Conservation (phyloP, 2,329 filamentous ascomycete species). For the Allantophomopsis lycopodina region DNA sequence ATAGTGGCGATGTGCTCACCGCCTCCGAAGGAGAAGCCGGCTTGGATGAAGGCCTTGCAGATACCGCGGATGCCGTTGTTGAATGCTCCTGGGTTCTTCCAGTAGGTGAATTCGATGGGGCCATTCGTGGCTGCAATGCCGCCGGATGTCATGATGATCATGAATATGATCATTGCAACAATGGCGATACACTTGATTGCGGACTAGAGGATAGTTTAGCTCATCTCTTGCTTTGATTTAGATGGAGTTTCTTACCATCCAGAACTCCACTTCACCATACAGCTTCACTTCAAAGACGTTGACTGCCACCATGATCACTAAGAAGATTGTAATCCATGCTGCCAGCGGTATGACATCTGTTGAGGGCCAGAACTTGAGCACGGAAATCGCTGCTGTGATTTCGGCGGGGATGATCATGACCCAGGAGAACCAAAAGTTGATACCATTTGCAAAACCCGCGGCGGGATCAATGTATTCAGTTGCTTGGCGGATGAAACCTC, state of each 20-base stretch:
- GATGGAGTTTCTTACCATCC: conserved; percentile 45
- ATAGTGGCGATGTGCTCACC: conserved; percentile 37
- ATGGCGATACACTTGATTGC: conserved; percentile 27
- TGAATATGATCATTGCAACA: conserved; percentile 35
- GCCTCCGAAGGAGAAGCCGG: conserved; percentile 39
- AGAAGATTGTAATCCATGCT: conserved; percentile 37
- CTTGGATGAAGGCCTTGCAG: conserved; percentile 57
- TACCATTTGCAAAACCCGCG: conserved; percentile 34
- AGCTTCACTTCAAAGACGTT: conserved; percentile 38
- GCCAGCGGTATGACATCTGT: conserved; percentile 46
- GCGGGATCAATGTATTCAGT: conserved; percentile 45
- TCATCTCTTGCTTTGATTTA: conserved; percentile 20
- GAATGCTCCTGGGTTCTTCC: background rate
- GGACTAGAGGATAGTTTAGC: conserved; percentile 22
- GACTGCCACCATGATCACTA: conserved; percentile 32
- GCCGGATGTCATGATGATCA: conserved; percentile 27
- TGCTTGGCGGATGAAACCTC: conserved; percentile 46
- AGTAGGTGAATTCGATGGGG: background rate
- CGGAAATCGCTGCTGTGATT: conserved; percentile 36
- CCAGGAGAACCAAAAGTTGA: conserved; percentile 34
- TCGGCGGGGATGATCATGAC: conserved; percentile 35
- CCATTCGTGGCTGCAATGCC: conserved; percentile 39
- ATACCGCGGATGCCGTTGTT: conserved; percentile 34
- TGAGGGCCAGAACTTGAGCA: conserved; percentile 30
- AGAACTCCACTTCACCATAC: conserved; percentile 42